Evolutionary conservation across 371 early-diverging fungal genomes (phyloP), one percentile per base, ranked within the genome.

Genomic region (Actinomucor elegans): DNA sequence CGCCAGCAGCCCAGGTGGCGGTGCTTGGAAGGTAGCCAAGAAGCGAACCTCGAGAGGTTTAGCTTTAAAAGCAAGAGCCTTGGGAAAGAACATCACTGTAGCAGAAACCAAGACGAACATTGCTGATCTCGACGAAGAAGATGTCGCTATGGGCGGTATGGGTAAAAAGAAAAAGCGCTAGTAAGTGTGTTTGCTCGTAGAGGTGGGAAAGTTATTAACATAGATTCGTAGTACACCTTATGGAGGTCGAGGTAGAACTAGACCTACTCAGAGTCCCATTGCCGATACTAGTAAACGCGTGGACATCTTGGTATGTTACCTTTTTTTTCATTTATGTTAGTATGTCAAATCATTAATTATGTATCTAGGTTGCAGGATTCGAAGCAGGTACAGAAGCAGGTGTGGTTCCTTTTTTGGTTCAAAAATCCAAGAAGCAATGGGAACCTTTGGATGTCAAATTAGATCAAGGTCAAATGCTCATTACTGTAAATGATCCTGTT

Each of bases 401-500:
- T 33, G 41, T 76, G 11, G 40, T 76, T 7, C 66, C 62, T 2
- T 76, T 55, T 43, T 38, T 76, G 17, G 64, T 73, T 23, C 63
- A 58, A 28, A 76, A 73, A 33, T 69, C 71, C 0, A 76, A 76
- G 45, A 70, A 69, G 35, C 23, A 52, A 23, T 76, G 77, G 77
- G 53, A 67, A 28, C 73, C 73, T 23, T 51, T 76, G 7, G 67
- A 68, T 52, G 66, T 60, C 15, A 57, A 64, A 32, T 31, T 66
- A 11, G 61, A 66, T 21, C 46, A 54, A 29, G 67, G 67, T 10
- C 58, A 67, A 31, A 69, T 77, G 61, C 29, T 71, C 0, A 17
- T 77, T 3, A 62, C 69, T 26, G 69, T 77, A 15, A 55, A 64
- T 35, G 77, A 69, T 14, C 58, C 56, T 10, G 42, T 58, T 0